These are phyloP conservation scores for Calocybe gambosa DNA, from an alignment of 1,284 basidiomycete genomes.

Conservation along the genomic window DNA sequence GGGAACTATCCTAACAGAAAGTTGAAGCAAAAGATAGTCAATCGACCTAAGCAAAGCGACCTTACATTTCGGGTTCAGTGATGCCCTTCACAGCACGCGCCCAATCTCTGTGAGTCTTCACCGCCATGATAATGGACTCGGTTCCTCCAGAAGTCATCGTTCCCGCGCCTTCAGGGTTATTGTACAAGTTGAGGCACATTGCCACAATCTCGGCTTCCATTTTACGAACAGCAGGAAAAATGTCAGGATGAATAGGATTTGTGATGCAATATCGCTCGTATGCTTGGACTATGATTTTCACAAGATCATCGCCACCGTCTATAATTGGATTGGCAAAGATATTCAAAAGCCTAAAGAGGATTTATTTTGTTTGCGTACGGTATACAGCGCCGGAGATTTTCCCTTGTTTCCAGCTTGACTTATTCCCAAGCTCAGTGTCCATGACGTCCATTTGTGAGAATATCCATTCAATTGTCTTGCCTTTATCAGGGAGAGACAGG, in stretches of 20 bases:
- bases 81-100: conserved; percentile 82
- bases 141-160: conserved; percentile 95
- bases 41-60: conserved; percentile 19
- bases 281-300: conserved; percentile 63
- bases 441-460: conserved; percentile 73
- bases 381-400: conserved; percentile 87
- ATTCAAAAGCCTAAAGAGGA: too few relatives aligned
- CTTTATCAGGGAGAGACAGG: conserved; percentile 61
- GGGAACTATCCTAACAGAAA: conserved; percentile 64
- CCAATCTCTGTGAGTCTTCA: conserved; percentile 95
- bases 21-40: neutral
- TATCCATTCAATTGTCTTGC: conserved; percentile 74
- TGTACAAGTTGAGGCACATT: conserved; percentile 89
- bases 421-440: conserved; percentile 49
- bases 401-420: conserved; percentile 64
- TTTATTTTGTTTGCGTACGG: conserved; percentile 61
- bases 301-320: conserved; percentile 84
- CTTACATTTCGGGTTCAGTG: conserved; percentile 88
- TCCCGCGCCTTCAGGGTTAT: conserved; percentile 81
- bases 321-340: conserved; percentile 4
- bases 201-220: conserved; percentile 97
- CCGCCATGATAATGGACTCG: conserved; percentile 92
- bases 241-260: conserved; percentile 93
- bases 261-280: conserved; percentile 71
- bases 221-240: conserved; percentile 91